Conservation (phyloP, 2,329 filamentous ascomycete species). For the Colletotrichum brevisporum region DNA sequence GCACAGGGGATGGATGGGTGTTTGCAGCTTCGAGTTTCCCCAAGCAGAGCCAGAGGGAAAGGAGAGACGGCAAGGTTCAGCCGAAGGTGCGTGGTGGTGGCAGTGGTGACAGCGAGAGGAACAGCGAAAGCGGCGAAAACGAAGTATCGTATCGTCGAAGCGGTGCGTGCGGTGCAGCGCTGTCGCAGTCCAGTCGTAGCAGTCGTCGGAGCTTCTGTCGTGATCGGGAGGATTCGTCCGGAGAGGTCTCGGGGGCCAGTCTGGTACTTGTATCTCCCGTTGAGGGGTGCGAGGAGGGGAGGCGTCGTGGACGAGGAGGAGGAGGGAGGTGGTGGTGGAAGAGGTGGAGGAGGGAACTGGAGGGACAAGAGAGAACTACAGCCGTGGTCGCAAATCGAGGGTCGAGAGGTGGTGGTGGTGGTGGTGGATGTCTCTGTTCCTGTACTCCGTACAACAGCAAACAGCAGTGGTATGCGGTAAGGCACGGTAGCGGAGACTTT, state of each 20-base stretch:
- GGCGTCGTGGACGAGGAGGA: not conserved
- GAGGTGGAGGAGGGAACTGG: not conserved
- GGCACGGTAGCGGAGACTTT: not conserved
- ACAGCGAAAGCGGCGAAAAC: not conserved
- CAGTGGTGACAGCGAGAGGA: slow-evolving; percentile 10
- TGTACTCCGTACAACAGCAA: too few species aligned
- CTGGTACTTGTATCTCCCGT: not conserved
- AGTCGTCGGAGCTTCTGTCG: slow-evolving; percentile 16
- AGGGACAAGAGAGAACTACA: too few species aligned
- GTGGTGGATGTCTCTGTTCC: too few species aligned
- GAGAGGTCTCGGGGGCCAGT: not conserved
- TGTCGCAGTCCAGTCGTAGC: slow-evolving; percentile 10
- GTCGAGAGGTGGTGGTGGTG: too few species aligned
- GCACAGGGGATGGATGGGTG: not conserved
- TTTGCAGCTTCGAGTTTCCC: too few species aligned
- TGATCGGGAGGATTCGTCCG: slow-evolving; percentile 11
- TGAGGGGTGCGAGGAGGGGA: not conserved
- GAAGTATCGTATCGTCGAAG: slow-evolving; percentile 2
- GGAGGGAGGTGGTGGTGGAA: not conserved
- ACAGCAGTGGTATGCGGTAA: too few species aligned
- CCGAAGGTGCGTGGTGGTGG: not conserved
- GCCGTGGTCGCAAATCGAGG: too few species aligned
- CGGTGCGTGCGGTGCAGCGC: not conserved
- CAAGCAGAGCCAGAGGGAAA: not conserved
- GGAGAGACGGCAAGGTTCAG: slow-evolving; percentile 25